Base-by-base conservation (phyloP, 2,329 filamentous ascomycete genomes). In the Cladosporium sp. region DNA sequence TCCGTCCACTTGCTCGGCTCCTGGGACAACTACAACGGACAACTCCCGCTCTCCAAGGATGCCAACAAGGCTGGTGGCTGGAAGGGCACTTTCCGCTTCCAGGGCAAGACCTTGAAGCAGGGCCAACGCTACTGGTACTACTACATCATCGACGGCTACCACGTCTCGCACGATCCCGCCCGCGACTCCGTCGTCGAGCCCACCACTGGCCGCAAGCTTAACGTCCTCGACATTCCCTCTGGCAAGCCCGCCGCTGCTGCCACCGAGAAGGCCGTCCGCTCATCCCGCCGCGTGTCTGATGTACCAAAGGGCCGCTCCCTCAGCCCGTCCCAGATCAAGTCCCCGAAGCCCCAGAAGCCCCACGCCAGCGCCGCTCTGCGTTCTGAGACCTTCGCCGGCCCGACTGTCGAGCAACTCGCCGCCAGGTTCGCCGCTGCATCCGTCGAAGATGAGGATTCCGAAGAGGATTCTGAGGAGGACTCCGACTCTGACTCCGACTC, bases 41-140 rank as follows among this genome's bases (percentile, higher is more conserved):
- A 97, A 82, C 91, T 97, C 75, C 94, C 94, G 65, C 91, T 98
- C 74, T 92, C 93, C 82, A 93, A 93, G 84, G 92, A 97, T 76
- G 86, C 90, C 58, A 70, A 68, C 71, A 97, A 97, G 85, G 88
- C 90, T 65, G 93, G 93, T 77, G 91, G 91, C 73, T 98, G 94
- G 93, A 91, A 93, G 79, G 95, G 94, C 76, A 96, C 92, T 76
- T 97, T 99, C 85, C 90, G 92, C 83, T 97, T 99, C 84, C 91
- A 95, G 82, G 90, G 90, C 78, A 82, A 88, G 68, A 94, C 92
- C 67, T 87, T 98, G 74, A 89, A 94, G 84, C 85, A 92, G 74
- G 93, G 94, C 78, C 89, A 92, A 79, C 90, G 94, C 78, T 98
- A 98, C 88, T 99, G 95, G 95, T 99, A 98, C 89, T 99, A 99